Conservation (phyloP, 306 rosid genomes). For the Fragaria ananassa region DNA sequence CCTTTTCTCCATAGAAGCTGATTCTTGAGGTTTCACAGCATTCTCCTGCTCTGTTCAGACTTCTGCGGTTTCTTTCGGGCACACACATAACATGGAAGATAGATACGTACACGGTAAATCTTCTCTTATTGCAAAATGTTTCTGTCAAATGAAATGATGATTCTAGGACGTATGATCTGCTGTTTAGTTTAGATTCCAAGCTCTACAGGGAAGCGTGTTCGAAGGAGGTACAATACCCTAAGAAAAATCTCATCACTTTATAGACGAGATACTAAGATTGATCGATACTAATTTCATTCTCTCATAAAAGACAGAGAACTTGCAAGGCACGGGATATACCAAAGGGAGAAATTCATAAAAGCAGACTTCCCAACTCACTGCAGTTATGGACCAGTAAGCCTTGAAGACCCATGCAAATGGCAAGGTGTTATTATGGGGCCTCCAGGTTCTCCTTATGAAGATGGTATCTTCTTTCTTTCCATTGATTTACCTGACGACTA, state of each 20-base stretch:
- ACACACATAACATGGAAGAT: background rate
- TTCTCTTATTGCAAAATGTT: background rate
- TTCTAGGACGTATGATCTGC: background rate
- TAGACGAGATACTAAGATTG: background rate
- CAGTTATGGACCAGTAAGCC: slow-evolving; percentile 34
- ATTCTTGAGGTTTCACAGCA: background rate
- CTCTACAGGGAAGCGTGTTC: background rate
- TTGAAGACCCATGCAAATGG: slow-evolving; percentile 33
- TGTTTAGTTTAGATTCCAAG: background rate
- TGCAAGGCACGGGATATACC: slow-evolving; percentile 5
- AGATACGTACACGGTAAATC: background rate
- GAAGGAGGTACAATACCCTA: background rate
- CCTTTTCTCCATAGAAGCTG: background rate
- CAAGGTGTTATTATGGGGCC: slow-evolving; percentile 36
- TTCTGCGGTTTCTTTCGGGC: background rate
- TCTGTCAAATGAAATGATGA: background rate
- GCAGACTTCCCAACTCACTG: slow-evolving; percentile 28
- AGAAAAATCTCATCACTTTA: background rate
- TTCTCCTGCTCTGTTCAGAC: background rate
- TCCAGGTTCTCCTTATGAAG: slow-evolving; percentile 28
- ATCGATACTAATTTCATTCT: background rate
- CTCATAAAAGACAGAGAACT: background rate
- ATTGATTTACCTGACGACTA: slow-evolving; percentile 27
- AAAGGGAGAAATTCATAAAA: slow-evolving; percentile 1
- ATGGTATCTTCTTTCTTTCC: slow-evolving; percentile 31